Evolutionary conservation across 2,329 filamentous ascomycete genomes (phyloP).

Genomic region (Penicillium sp.): DNA sequence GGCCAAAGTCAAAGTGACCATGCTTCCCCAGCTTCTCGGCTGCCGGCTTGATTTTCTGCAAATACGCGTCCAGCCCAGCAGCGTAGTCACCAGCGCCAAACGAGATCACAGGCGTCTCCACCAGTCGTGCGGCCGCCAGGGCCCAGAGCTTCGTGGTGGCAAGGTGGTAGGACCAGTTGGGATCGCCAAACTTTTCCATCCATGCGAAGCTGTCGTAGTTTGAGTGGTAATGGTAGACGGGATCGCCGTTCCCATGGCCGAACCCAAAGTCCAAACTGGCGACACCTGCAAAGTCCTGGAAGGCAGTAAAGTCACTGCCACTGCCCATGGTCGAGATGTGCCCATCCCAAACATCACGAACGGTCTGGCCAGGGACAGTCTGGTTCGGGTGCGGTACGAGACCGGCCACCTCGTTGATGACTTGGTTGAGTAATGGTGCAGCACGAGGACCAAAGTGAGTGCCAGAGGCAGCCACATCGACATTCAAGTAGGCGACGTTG

Average conservation of each 20-base stretch:
- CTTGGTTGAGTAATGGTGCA: conserved; percentile 73
- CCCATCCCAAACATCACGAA: conserved; percentile 68
- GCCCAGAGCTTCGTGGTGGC: conserved; percentile 67
- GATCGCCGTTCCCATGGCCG: conserved; percentile 42
- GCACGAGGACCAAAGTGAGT: conserved; percentile 65
- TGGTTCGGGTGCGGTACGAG: conserved; percentile 73
- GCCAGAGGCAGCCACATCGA: conserved; percentile 73
- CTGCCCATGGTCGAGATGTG: conserved; percentile 67
- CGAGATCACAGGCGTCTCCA: conserved; percentile 63
- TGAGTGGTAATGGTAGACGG: conserved; percentile 73
- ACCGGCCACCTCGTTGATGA: conserved; percentile 67
- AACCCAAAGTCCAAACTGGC: conserved; percentile 68
- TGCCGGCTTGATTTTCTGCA: conserved; percentile 35
- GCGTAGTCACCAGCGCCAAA: conserved; percentile 69
- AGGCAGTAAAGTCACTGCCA: conserved; percentile 73
- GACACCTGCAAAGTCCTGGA: conserved; percentile 71
- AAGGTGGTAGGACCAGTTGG: conserved; percentile 59
- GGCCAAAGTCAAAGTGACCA: conserved; percentile 42
- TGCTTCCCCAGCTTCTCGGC: conserved; percentile 28
- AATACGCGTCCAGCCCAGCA: conserved; percentile 51
- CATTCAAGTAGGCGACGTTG: conserved; percentile 81
- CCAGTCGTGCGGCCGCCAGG: conserved; percentile 62
- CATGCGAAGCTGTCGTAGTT: conserved; percentile 85
- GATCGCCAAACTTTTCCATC: conserved; percentile 79
- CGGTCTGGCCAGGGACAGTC: conserved; percentile 66